Percentiles rank a stretch among this genome's conserved stretches.
phyloP scores from a whole-genome alignment of 441 rosid species.

The Euphorbia schlechtendalii region DNA sequence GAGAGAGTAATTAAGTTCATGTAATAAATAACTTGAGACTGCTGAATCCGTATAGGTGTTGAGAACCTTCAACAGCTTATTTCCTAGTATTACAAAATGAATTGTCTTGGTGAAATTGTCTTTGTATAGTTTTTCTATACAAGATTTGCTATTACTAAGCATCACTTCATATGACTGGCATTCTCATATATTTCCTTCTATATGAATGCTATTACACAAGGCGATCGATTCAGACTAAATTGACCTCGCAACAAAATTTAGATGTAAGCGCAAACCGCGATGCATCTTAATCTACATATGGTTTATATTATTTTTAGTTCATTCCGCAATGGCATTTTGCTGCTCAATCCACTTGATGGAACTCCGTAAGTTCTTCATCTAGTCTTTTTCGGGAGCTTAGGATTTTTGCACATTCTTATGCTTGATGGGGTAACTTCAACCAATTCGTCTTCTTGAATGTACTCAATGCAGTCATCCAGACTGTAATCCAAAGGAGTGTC shows the following conservation, averaged over 20 bases:
- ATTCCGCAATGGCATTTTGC: slow-evolving; percentile 12
- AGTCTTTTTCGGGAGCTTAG: slow-evolving; percentile 54
- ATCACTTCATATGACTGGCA: slow-evolving; percentile 11
- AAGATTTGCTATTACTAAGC: slow-evolving; percentile 2
- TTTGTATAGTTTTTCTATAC: slow-evolving; percentile 6
- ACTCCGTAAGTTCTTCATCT: slow-evolving; percentile 26
- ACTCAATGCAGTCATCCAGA: slow-evolving; percentile 93
- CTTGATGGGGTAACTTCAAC: slow-evolving; percentile 82
- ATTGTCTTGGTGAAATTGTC: neutral
- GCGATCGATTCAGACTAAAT: neutral
- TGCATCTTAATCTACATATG: neutral
- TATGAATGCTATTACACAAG: slow-evolving; percentile 8
- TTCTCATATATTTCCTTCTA: slow-evolving; percentile 1
- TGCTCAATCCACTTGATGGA: slow-evolving; percentile 4
- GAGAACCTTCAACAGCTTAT: neutral
- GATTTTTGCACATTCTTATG: slow-evolving; percentile 87
- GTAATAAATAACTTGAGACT: slow-evolving; percentile 8
- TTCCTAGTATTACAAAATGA: slow-evolving; percentile 4
- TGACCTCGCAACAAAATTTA: neutral
- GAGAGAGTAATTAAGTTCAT: no score
- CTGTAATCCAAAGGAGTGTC: slow-evolving; percentile 81
- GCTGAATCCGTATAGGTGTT: neutral
- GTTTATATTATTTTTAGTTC: neutral
- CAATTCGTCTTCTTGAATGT: slow-evolving; percentile 93
- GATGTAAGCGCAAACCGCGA: neutral